These are phyloP conservation scores for Leptographium flavum DNA, from an alignment of 2,329 filamentous ascomycete species.

Conservation along the genomic window DNA sequence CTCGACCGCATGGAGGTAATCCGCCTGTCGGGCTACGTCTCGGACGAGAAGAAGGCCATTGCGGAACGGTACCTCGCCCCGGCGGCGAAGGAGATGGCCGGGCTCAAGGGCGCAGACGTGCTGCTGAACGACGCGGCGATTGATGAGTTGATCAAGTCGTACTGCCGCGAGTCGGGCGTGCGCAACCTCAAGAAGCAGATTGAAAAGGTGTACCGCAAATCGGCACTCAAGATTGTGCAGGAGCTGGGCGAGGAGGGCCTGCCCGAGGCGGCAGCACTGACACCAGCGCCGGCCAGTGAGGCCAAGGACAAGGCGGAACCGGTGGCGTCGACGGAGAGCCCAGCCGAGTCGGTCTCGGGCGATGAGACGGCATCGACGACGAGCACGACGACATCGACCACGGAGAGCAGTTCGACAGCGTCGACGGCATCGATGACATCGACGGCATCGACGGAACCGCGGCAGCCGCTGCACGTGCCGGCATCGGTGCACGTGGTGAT, in stretches of 20 bases:
- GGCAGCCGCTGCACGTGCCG: conserved; percentile 68
- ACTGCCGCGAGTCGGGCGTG: conserved; percentile 93
- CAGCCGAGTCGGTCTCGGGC: not conserved
- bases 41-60: conserved; percentile 98
- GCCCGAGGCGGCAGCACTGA: conserved; percentile 44
- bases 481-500: conserved; percentile 78
- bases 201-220: conserved; percentile 96
- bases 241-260: conserved; percentile 78
- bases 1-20: conserved; percentile 98
- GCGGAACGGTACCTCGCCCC: conserved; percentile 86
- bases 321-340: not conserved
- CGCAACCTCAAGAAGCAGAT: conserved; percentile 99
- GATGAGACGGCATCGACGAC: conserved; percentile 2
- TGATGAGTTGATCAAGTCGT: conserved; percentile 94
- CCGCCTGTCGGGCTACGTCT: conserved; percentile 86
- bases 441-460: conserved; percentile 31
- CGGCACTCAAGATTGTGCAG: conserved; percentile 90
- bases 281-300: not conserved
- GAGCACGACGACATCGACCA: not conserved
- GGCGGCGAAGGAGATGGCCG: conserved; percentile 85
- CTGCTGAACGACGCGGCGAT: conserved; percentile 75
- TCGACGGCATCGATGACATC: conserved; percentile 13
- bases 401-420: not conserved
- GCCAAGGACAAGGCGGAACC: too few relatives aligned
- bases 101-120: conserved; percentile 84